Evolutionary conservation across 2,329 filamentous ascomycete species (phyloP).

Genomic region (Dothistroma septosporum): DNA sequence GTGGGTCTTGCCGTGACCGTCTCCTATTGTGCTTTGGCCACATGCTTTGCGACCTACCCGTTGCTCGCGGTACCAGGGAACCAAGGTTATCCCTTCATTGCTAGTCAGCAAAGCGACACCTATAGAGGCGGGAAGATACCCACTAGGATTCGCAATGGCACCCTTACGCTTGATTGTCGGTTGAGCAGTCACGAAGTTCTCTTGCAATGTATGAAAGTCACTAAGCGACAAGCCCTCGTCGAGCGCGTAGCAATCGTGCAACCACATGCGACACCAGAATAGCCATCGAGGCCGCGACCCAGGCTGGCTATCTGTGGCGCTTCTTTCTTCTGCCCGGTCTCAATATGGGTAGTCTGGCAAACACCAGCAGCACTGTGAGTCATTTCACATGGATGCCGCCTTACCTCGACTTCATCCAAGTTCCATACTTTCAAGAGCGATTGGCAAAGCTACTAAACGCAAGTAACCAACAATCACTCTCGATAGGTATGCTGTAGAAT

Average conservation of each 20-base stretch:
- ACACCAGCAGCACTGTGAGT: not conserved
- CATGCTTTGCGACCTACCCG: conserved; percentile 12
- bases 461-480: not conserved
- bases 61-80: conserved; percentile 10
- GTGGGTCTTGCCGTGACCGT: conserved; percentile 12
- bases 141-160: conserved; percentile 13
- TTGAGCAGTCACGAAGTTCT: conserved; percentile 9
- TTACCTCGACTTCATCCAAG: not conserved
- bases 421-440: conserved; percentile 2
- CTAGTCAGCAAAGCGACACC: not conserved
- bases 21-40: conserved; percentile 13
- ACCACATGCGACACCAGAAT: conserved; percentile 11
- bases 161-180: conserved; percentile 13
- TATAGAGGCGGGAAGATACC: not conserved
- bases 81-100: conserved; percentile 4
- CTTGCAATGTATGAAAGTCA: conserved; percentile 6
- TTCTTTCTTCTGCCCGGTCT: conserved; percentile 12
- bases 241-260: conserved; percentile 12
- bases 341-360: not conserved
- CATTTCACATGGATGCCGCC: not conserved
- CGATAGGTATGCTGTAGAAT: not conserved
- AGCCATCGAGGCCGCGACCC: conserved; percentile 11
- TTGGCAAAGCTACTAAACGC: conserved; percentile 1
- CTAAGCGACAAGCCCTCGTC: conserved; percentile 9
- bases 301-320: conserved; percentile 8